phyloP scores from a whole-genome alignment of 768 basidiomycete genomes.

The Holtermanniella nyarrowii region DNA sequence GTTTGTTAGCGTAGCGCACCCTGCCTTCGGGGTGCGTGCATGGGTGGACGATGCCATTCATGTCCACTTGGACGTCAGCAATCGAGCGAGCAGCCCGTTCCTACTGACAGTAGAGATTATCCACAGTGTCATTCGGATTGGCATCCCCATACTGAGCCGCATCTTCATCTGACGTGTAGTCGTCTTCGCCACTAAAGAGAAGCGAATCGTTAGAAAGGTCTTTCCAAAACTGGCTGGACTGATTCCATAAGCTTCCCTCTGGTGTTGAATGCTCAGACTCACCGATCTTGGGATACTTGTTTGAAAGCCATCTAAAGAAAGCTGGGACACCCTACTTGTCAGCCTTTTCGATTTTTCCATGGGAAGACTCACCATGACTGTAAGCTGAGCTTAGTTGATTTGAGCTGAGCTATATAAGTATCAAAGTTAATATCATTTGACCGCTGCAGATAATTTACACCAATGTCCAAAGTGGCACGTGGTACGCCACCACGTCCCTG shows the following conservation, averaged over 20 bases:
- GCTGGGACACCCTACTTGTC: constrained; percentile 98
- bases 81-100: background rate
- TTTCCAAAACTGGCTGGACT: constrained; percentile 58
- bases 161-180: constrained; percentile 55
- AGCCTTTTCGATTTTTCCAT: too few species aligned
- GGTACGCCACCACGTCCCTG: too few species aligned
- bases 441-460: too few species aligned
- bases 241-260: too few species aligned
- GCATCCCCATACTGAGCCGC: constrained; percentile 58
- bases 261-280: constrained; percentile 34
- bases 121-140: constrained; percentile 92
- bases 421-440: too few species aligned
- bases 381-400: too few species aligned
- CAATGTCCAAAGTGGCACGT: too few species aligned
- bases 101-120: constrained; percentile 65
- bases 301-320: constrained; percentile 94
- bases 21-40: constrained; percentile 99
- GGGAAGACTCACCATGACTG: too few species aligned
- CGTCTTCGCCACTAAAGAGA: too few species aligned
- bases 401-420: too few species aligned
- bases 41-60: constrained; percentile 99
- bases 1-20: constrained; percentile 44
- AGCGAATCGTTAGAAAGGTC: constrained; percentile 57
- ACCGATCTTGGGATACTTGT: constrained; percentile 98
- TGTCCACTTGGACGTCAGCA: constrained; percentile 52